Percentiles rank a stretch among this genome's conserved stretches.
These are phyloP conservation scores for Alternaria solani DNA, from an alignment of 2,329 filamentous ascomycete genomes.

Conservation along the genomic window DNA sequence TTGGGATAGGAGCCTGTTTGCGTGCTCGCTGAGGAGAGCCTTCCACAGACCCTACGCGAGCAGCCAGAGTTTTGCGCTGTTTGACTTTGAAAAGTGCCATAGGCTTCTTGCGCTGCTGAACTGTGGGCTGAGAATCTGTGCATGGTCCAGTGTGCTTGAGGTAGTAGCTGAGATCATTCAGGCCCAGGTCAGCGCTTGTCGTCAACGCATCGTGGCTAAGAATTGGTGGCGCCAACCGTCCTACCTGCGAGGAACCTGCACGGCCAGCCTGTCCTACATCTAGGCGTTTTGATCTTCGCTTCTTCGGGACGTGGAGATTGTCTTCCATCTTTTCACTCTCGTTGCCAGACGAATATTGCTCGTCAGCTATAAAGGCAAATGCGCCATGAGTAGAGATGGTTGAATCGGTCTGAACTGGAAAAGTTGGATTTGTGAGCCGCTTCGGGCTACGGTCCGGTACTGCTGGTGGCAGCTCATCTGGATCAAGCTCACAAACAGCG, in stretches of 20 bases:
- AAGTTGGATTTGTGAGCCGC: constrained; percentile 28
- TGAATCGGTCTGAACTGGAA: constrained; percentile 22
- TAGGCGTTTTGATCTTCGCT: constrained; percentile 12
- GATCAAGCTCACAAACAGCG: constrained; percentile 26
- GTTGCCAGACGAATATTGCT: constrained; percentile 35
- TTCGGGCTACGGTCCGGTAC: constrained; percentile 38
- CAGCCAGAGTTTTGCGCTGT: constrained; percentile 34
- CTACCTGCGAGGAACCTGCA: constrained; percentile 29
- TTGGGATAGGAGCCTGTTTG: constrained; percentile 26
- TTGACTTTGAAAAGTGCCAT: constrained; percentile 37
- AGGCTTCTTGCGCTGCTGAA: constrained; percentile 26
- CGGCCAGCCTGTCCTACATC: constrained; percentile 24
- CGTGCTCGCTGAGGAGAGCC: constrained; percentile 27
- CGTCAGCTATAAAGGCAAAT: constrained; percentile 33
- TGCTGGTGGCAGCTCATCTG: constrained; percentile 27
- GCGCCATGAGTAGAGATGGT: constrained; percentile 29
- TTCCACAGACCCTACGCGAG: constrained; percentile 32
- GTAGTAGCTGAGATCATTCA: constrained; percentile 44
- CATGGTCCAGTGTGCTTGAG: constrained; percentile 43
- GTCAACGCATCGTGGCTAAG: constrained; percentile 43
- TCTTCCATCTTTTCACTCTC: constrained; percentile 16
- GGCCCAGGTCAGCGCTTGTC: constrained; percentile 31
- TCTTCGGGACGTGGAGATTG: constrained; percentile 19
- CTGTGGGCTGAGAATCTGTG: constrained; percentile 14
- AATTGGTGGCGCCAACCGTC: constrained; percentile 45